Percentiles rank a stretch among this genome's conserved stretches.
Conservation (phyloP, 2,329 filamentous ascomycete genomes). For the Ilyonectria sp. region DNA sequence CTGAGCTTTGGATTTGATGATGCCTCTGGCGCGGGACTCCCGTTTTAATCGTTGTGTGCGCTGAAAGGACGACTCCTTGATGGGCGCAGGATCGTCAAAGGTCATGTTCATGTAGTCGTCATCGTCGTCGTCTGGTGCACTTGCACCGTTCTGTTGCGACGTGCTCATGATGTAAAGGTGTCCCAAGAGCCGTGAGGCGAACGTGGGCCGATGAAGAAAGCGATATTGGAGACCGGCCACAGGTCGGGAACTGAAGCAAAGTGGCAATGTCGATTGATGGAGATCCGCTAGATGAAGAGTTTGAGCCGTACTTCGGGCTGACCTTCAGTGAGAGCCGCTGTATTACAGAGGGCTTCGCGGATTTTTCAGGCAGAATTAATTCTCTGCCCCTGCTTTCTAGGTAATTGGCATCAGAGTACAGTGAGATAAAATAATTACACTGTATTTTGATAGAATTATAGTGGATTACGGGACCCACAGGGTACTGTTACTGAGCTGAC, state of each 20-base stretch:
- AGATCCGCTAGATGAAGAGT: background rate
- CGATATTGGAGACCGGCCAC: too few relatives aligned
- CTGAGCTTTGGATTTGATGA: conserved; percentile 86
- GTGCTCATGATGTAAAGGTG: conserved; percentile 26
- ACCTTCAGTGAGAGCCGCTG: background rate
- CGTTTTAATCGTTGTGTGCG: conserved; percentile 68
- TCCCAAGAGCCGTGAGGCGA: background rate
- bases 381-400: background rate
- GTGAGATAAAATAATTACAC: background rate
- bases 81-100: conserved; percentile 77
- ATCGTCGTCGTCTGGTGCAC: conserved; percentile 73
- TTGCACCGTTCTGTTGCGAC: conserved; percentile 30
- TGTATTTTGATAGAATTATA: too few relatives aligned
- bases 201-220: background rate
- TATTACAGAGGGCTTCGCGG: background rate
- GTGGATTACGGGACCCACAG: background rate
- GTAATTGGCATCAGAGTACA: background rate
- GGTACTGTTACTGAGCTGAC: background rate
- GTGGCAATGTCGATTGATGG: background rate
- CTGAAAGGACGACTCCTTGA: conserved; percentile 68
- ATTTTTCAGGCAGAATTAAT: background rate
- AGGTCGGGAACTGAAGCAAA: background rate
- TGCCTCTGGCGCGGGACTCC: conserved; percentile 78
- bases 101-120: conserved; percentile 99
- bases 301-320: background rate